Evolutionary conservation across 2,329 filamentous ascomycete genomes (phyloP).

Genomic region (Mollisiaceae sp.): DNA sequence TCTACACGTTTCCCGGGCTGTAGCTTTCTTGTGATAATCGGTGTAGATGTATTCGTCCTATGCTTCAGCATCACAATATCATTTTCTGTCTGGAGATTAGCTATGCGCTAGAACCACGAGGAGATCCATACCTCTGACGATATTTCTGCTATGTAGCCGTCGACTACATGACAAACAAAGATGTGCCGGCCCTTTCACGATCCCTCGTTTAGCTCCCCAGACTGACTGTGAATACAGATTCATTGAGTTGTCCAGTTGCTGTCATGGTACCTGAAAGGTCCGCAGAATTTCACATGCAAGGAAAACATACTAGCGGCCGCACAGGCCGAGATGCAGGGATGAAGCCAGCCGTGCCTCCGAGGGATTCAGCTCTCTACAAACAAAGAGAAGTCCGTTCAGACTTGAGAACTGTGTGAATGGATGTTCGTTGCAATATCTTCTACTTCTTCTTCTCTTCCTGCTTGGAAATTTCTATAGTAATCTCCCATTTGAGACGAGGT

Average conservation of each 20-base stretch:
- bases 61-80: constrained; percentile 41
- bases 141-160: constrained; percentile 21
- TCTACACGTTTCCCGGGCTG: constrained; percentile 43
- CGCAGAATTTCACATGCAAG: constrained; percentile 26
- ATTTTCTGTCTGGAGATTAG: constrained; percentile 33
- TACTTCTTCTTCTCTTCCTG: not conserved
- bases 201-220: not conserved
- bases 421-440: not conserved
- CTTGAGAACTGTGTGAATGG: not conserved
- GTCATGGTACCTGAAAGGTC: constrained; percentile 4
- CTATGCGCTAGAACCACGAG: not conserved
- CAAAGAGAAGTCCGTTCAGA: not conserved
- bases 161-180: constrained; percentile 15
- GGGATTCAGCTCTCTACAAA: not conserved
- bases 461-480: not conserved
- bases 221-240: not conserved
- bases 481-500: not conserved
- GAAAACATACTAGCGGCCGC: constrained; percentile 19
- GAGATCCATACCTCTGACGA: constrained; percentile 30
- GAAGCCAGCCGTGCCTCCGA: not conserved
- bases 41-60: constrained; percentile 18
- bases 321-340: constrained; percentile 4
- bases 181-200: not conserved
- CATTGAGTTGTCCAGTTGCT: not conserved
- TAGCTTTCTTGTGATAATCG: constrained; percentile 49